Evolutionary conservation across 192 early-diverging fungal species (phyloP).

Genomic region (Coemansia sp.): DNA sequence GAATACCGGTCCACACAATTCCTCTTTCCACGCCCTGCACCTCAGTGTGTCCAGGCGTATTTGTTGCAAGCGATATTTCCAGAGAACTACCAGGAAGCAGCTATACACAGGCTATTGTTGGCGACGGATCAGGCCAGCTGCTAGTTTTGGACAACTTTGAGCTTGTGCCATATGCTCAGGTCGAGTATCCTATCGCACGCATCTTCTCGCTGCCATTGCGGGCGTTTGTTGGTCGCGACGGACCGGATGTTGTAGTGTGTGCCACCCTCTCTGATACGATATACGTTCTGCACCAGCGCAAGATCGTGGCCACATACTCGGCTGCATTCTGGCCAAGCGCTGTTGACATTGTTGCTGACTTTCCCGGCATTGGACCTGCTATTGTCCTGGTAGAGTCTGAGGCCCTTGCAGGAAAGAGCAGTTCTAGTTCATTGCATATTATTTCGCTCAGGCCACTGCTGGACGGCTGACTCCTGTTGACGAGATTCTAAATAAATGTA

Average conservation of each 20-base stretch:
- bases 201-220: conserved; percentile 26
- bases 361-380: conserved; percentile 8
- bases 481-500: background rate
- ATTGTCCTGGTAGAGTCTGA: conserved; percentile 25
- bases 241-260: conserved; percentile 38
- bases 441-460: background rate
- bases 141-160: conserved; percentile 37
- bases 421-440: background rate
- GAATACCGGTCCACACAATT: conserved; percentile 19
- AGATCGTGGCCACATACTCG: conserved; percentile 23
- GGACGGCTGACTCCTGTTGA: background rate
- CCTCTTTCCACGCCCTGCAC: conserved; percentile 20
- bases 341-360: conserved; percentile 11
- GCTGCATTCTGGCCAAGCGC: conserved; percentile 35
- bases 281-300: conserved; percentile 26
- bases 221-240: conserved; percentile 9
- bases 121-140: conserved; percentile 36
- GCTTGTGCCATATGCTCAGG: conserved; percentile 27
- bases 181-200: conserved; percentile 30
- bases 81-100: background rate
- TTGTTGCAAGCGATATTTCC: conserved; percentile 5
- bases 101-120: conserved; percentile 26
- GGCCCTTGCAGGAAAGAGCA: background rate
- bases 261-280: conserved; percentile 37
- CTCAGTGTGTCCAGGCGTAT: conserved; percentile 29